Conservation (phyloP, 2,329 filamentous ascomycete genomes). For the Ceratocystis alfenasii region DNA sequence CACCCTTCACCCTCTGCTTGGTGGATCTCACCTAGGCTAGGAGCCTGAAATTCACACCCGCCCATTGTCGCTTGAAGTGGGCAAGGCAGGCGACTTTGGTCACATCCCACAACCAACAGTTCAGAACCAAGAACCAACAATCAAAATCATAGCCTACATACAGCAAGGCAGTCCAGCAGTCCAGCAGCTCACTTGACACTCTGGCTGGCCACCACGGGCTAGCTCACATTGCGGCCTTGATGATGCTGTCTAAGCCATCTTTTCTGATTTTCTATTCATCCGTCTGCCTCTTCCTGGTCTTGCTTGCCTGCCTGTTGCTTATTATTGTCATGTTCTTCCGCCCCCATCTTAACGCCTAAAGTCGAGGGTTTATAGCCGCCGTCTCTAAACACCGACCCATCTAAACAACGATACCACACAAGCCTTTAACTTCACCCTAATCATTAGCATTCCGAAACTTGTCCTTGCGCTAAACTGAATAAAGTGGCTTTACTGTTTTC, state of each 20-base stretch:
- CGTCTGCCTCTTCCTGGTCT: not conserved
- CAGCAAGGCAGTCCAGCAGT: not conserved
- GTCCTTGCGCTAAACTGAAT: too few relatives aligned
- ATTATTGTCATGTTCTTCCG: not conserved
- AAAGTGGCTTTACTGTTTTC: too few relatives aligned
- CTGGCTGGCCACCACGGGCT: not conserved
- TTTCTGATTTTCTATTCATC: not conserved
- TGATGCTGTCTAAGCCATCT: too few relatives aligned
- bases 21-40: not conserved
- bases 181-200: not conserved
- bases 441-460: too few relatives aligned
- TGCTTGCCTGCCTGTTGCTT: not conserved
- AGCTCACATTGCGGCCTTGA: too few relatives aligned
- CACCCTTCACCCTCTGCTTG: not conserved
- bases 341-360: not conserved
- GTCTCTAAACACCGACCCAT: constrained; percentile 1
- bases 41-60: not conserved
- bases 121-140: too few relatives aligned
- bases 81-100: too few relatives aligned
- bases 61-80: too few relatives aligned
- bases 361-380: not conserved
- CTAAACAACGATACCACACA: not conserved
- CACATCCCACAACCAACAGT: too few relatives aligned
- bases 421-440: not conserved
- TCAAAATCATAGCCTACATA: not conserved